Evolutionary conservation across 352 stramenopile genomes (phyloP), one percentile per base, ranked within the genome.

Genomic region (Thalassiosira exigua): DNA sequence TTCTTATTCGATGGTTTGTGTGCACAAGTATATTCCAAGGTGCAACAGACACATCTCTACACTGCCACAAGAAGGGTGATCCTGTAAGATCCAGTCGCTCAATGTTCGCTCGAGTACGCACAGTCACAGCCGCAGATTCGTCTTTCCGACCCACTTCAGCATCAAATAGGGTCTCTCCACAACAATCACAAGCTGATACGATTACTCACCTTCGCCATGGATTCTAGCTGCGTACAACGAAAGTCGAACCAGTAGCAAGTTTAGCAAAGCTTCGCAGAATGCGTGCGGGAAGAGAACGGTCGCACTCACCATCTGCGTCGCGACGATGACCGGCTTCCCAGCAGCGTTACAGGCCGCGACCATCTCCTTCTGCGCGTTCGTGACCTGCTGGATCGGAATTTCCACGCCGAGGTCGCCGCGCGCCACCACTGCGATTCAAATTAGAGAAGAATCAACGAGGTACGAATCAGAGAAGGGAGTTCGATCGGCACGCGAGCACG

Each of bases 281-380:
- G 7, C 36, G 14, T 7, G 7, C 7, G 14, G 36, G 36, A 44
- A 7, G 36, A 44, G 7, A 14, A 44, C 36, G 7, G 99, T 99
- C 29, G 92, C 98, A 88, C 99, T 97, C n/a, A 99, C 91, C 98
- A 99, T 99, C 84, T 99, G 97, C 33, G 98, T 99, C 30, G 97
- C 97, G 9, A 96, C 98, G 67, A 99, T 95, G 0, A 99, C 96
- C 11, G 97, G 97, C 82, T 99, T 99, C 29, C 97, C 97, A n/a
- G 92, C 94, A 53, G 98, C 95, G 82, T 99, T 99, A 33, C 94
- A 90, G 86, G 91, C 85, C 36, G 93, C 92, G 82, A 99, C 98
- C 95, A 99, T 99, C 91, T 98, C 98, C 91, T 99, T 99, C 88
- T 99, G 97, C 1, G 96, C 39, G 93, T 96, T 70, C 90, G 95